phyloP scores from a whole-genome alignment of 78 protist species.

The Corallochytrium limacisporum region DNA sequence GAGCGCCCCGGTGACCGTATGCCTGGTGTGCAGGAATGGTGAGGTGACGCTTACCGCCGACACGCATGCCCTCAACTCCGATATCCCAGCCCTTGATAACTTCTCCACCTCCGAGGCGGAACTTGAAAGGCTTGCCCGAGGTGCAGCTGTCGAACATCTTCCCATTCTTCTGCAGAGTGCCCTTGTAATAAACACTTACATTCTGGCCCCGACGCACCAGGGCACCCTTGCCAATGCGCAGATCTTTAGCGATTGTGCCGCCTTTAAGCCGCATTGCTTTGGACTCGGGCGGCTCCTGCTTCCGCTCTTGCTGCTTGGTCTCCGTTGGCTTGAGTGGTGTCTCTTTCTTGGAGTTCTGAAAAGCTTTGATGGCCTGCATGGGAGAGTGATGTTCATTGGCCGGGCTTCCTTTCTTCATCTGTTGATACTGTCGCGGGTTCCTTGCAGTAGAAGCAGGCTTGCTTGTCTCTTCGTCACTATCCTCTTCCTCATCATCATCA shows the following conservation, averaged over 20 bases:
- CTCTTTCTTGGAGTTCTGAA: too few species aligned
- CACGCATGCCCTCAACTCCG: constrained; percentile 21
- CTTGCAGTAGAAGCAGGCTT: neutral
- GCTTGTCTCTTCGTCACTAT: neutral
- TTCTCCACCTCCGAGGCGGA: neutral
- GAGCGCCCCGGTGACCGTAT: constrained; percentile 7
- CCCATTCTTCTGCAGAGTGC: constrained; percentile 9
- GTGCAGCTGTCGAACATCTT: constrained; percentile 2
- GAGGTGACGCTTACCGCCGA: constrained; percentile 19
- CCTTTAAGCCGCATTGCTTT: neutral
- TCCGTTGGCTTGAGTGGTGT: neutral
- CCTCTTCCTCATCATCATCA: neutral
- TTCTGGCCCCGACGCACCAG: constrained; percentile 1
- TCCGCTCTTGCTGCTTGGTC: neutral
- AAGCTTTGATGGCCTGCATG: too few species aligned
- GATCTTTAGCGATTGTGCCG: neutral
- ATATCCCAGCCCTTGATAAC: constrained; percentile 27
- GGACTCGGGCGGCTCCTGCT: neutral
- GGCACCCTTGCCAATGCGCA: neutral
- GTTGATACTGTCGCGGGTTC: neutral
- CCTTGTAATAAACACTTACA: constrained; percentile 7
- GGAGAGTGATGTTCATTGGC: too few species aligned
- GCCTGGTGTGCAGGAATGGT: constrained; percentile 1
- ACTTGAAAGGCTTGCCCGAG: constrained; percentile 6
- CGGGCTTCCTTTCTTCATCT: neutral